Evolutionary conservation across 306 rosid genomes (phyloP).

Genomic region (Spatholobus suberectus): DNA sequence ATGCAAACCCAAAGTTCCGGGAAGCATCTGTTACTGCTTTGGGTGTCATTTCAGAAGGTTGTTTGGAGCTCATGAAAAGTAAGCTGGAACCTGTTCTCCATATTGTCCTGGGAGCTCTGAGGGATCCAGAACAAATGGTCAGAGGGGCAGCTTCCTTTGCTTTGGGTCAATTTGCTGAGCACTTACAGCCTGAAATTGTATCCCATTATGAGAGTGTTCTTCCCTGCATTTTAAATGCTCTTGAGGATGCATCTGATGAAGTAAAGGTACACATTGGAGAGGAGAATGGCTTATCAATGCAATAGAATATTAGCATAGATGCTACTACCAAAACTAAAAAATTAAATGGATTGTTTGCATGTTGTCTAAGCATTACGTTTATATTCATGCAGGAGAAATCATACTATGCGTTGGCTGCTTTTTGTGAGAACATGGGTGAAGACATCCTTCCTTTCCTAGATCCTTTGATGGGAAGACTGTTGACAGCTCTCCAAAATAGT

Average conservation of each 20-base stretch:
- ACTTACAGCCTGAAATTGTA: constrained; percentile 93
- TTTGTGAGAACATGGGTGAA: constrained; percentile 97
- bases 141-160: constrained; percentile 99
- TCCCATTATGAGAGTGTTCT: constrained; percentile 96
- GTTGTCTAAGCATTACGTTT: constrained; percentile 35
- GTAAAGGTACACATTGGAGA: constrained; percentile 75
- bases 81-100: constrained; percentile 91
- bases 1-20: constrained; percentile 88
- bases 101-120: constrained; percentile 88
- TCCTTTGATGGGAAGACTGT: constrained; percentile 88
- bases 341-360: constrained; percentile 2
- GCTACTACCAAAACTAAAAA: constrained; percentile 14
- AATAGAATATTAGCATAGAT: constrained; percentile 19
- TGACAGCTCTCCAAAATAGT: constrained; percentile 86
- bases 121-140: constrained; percentile 98
- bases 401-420: constrained; percentile 98
- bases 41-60: constrained; percentile 98
- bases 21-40: constrained; percentile 97
- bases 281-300: constrained; percentile 29
- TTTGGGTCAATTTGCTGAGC: constrained; percentile 96
- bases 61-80: constrained; percentile 82
- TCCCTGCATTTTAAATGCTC: constrained; percentile 93
- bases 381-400: constrained; percentile 84
- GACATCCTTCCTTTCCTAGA: constrained; percentile 95
- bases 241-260: constrained; percentile 93